Conservation (phyloP, 306 rosid species). For the Trichosanthes cucumerina region DNA sequence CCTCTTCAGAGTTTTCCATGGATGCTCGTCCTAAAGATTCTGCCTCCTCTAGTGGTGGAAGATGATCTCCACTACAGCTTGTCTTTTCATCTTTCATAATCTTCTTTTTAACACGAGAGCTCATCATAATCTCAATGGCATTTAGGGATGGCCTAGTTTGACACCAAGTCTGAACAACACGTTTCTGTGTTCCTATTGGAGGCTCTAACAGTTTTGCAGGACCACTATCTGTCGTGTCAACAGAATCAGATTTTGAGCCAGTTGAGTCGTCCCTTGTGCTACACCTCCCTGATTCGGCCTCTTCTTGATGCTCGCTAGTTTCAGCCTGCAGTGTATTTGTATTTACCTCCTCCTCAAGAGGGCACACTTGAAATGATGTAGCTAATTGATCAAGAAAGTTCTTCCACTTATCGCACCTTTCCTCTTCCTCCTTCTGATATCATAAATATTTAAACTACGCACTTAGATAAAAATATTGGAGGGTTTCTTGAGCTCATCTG, state of each 20-base stretch:
- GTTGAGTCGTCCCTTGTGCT: conserved; percentile 30
- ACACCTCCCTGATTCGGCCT: conserved; percentile 19
- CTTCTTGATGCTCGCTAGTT: conserved; percentile 30
- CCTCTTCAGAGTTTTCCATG: conserved; percentile 22
- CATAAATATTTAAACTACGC: conserved; percentile 19
- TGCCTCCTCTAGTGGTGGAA: conserved; percentile 36
- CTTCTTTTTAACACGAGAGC: conserved; percentile 44
- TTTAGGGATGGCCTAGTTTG: conserved; percentile 51
- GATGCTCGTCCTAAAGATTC: conserved; percentile 23
- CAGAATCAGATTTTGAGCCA: conserved; percentile 21
- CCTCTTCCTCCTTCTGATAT: conserved; percentile 81
- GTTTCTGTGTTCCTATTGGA: conserved; percentile 35
- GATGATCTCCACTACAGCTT: conserved; percentile 22
- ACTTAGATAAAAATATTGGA: not conserved
- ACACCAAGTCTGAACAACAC: conserved; percentile 48
- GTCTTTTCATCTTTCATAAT: conserved; percentile 24
- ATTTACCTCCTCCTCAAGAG: conserved; percentile 24
- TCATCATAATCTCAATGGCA: conserved; percentile 48
- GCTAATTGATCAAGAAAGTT: conserved; percentile 51
- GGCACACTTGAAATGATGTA: conserved; percentile 24
- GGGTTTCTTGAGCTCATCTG: not conserved
- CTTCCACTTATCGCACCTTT: conserved; percentile 66
- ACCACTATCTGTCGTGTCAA: conserved; percentile 28
- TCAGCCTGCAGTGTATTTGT: conserved; percentile 27
- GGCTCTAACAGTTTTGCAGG: conserved; percentile 27